Base-by-base conservation (phyloP, 176 grass and related monocot genomes). In the Tillandsia leiboldiana region DNA sequence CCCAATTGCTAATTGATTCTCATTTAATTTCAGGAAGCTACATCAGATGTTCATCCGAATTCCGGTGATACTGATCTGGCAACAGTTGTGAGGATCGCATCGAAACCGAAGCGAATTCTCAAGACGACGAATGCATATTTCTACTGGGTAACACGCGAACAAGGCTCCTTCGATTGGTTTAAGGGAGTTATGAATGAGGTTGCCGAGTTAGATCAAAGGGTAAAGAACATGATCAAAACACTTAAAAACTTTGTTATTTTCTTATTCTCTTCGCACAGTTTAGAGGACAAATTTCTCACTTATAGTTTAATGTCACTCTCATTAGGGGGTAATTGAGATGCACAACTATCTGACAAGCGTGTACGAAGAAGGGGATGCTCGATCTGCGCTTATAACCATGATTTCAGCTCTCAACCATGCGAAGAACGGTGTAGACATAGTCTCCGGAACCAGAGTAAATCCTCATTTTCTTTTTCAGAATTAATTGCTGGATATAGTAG, bases 161-260 rank as follows among this genome's bases (percentile, higher is more conserved):
- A 92, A 83, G 89, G 89, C 56, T 92, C 89, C 70, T 92, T 92
- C 68, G 85, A 92, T 77, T 92, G 89, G 89, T 91, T 91, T 78
- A 91, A 91, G 80, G 89, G 89, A 68, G 76, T 91, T 24, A 91
- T 91, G 89, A 91, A 91, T 69, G 89, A 91, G 70, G 87, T 91
- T 42, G 89, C 89, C 47, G 89, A 88, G 56, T 66, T 88, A 80
- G 89, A 91, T 72, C 89, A 91, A 77, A 75, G 67, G 76, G 89
- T 91, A 74, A 77, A 20, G 62, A 12, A 63, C 47, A 76, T 73
- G 12, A 72, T 33, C 26, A 12, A 64, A 13, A 0, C 12, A 10
- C 27, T 70, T 11, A 63, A 20, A 20, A 61, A 72, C 74, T 5
- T 56, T 48, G 12, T 49, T 51, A 71, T 12, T 48, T 72, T 49